Conservation (phyloP, 139 green algal genomes). For the Chlorella vulgaris region DNA sequence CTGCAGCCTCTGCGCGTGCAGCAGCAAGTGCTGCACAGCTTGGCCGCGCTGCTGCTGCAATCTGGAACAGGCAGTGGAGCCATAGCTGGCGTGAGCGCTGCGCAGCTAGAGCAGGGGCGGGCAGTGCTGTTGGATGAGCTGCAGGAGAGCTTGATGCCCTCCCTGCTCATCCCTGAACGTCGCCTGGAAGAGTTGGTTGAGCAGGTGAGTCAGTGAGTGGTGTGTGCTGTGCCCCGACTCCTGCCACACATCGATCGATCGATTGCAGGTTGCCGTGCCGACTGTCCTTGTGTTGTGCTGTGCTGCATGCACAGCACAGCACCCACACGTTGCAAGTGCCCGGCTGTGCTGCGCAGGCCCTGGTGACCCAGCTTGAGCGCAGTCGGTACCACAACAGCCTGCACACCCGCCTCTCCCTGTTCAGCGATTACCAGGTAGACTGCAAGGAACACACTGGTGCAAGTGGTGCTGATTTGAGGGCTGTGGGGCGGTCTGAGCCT, state of each 20-base stretch:
- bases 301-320: too few relatives aligned
- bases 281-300: too few relatives aligned
- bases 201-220: constrained; percentile 43
- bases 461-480: background rate
- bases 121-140: constrained; percentile 43
- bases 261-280: too few relatives aligned
- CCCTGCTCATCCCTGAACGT: constrained; percentile 69
- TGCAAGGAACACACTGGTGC: too few relatives aligned
- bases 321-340: background rate
- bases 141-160: constrained; percentile 46
- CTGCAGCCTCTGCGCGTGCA: constrained; percentile 54
- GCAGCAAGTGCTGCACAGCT: constrained; percentile 40
- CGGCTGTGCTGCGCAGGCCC: constrained; percentile 2
- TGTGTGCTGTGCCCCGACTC: background rate
- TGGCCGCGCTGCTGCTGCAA: constrained; percentile 44
- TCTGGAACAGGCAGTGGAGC: too few relatives aligned
- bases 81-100: too few relatives aligned
- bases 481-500: too few relatives aligned
- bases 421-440: constrained; percentile 70
- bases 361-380: constrained; percentile 38
- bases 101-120: constrained; percentile 24
- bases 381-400: constrained; percentile 76
- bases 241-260: background rate
- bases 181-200: constrained; percentile 78
- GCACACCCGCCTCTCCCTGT: constrained; percentile 55